Percentiles rank a stretch among this genome's conserved stretches.
Evolutionary conservation across 176 grass and related monocot species (phyloP).

Genomic region (Triticum dicoccoides): DNA sequence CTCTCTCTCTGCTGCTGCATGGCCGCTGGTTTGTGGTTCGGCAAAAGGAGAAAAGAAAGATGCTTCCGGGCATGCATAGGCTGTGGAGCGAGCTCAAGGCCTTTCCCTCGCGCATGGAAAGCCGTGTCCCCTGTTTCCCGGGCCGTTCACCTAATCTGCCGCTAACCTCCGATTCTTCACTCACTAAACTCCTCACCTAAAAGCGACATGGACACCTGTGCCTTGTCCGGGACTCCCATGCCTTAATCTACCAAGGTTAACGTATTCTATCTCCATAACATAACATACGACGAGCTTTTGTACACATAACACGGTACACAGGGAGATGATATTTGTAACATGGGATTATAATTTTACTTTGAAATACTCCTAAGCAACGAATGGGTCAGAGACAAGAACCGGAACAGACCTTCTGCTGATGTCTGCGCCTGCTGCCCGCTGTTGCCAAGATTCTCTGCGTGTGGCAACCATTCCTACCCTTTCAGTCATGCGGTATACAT

Average conservation of each 20-base stretch:
- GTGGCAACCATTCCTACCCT: neutral
- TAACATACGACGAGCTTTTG: no score
- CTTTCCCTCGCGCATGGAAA: slow-evolving; percentile 56
- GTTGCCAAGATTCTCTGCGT: slow-evolving; percentile 1
- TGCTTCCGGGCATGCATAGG: slow-evolving; percentile 4
- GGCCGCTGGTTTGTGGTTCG: neutral
- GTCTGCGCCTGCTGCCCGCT: neutral
- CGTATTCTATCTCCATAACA: neutral
- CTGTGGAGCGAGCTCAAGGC: slow-evolving; percentile 40
- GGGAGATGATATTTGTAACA: no score
- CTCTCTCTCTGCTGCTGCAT: neutral
- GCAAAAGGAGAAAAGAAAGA: neutral
- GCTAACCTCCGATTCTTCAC: slow-evolving; percentile 40
- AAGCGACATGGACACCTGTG: slow-evolving; percentile 30
- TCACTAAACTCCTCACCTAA: slow-evolving; percentile 37
- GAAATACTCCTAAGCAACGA: neutral
- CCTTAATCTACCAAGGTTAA: neutral
- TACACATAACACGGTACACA: no score
- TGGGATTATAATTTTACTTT: no score
- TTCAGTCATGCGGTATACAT: neutral
- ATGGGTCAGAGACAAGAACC: neutral
- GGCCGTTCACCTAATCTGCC: slow-evolving; percentile 16
- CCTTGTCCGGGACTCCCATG: neutral
- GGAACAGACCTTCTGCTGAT: neutral
- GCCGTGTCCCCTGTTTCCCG: slow-evolving; percentile 80